phyloP scores from a whole-genome alignment of 768 basidiomycete species.

The Russula brevipes region DNA sequence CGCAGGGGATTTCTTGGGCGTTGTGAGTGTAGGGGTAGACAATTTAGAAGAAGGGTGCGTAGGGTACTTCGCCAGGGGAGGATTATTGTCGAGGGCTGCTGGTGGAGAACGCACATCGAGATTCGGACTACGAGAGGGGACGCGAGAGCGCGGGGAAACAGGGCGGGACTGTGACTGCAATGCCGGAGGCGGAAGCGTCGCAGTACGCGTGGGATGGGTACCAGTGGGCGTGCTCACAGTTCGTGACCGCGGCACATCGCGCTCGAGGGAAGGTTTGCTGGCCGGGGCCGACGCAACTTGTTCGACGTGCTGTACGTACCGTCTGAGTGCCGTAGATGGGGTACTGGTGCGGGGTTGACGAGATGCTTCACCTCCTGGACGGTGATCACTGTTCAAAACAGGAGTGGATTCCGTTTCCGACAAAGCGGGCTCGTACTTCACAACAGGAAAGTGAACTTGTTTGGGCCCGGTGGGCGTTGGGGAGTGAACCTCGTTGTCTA shows the following conservation, averaged over 20 bases:
- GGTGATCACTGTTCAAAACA: neutral
- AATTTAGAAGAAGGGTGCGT: conserved; percentile 23
- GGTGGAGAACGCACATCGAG: neutral
- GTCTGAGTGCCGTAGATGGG: conserved; percentile 15
- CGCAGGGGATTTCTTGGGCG: conserved; percentile 29
- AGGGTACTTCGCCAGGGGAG: neutral
- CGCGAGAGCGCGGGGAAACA: neutral
- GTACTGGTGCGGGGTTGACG: conserved; percentile 10
- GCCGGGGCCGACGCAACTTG: conserved; percentile 3
- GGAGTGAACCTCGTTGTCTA: neutral
- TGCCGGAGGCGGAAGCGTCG: neutral
- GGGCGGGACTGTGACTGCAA: conserved; percentile 1
- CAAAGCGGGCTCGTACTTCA: neutral
- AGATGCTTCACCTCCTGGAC: neutral
- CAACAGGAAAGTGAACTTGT: conserved; percentile 16
- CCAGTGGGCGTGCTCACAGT: conserved; percentile 28
- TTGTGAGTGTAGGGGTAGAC: conserved; percentile 16
- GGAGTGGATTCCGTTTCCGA: neutral
- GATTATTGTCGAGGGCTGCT: neutral
- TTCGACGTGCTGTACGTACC: conserved; percentile 23
- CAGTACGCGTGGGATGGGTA: neutral
- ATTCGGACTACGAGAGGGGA: conserved; percentile 8
- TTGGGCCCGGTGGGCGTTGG: conserved; percentile 7
- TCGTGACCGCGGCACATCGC: conserved; percentile 6
- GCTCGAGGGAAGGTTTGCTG: neutral